Conservation (phyloP, 2,329 filamentous ascomycete species). For the Cryoendolithus antarcticus region DNA sequence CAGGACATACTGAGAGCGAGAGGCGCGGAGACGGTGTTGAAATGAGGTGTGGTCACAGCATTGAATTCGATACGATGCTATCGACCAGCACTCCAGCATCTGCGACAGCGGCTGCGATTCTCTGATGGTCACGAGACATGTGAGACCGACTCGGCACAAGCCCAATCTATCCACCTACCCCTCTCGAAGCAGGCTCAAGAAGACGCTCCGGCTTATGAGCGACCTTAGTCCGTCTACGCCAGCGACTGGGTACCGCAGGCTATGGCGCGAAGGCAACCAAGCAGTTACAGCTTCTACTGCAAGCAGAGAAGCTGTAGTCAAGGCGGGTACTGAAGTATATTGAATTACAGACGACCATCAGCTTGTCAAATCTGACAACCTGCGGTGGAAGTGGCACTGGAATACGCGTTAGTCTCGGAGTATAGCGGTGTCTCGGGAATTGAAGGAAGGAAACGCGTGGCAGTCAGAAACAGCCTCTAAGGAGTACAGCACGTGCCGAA, state of each 20-base stretch:
- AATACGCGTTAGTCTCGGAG: too few species aligned
- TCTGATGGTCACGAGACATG: conserved; percentile 29
- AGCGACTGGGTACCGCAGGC: conserved; percentile 19
- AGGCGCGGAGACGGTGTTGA: conserved; percentile 85
- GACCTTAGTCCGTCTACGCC: conserved; percentile 67
- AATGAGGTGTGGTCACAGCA: conserved; percentile 41
- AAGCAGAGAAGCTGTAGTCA: conserved; percentile 13
- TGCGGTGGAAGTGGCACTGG: too few species aligned
- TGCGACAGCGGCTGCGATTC: too few species aligned
- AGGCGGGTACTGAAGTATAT: conserved; percentile 7
- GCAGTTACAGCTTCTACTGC: conserved; percentile 19
- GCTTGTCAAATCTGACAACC: too few species aligned
- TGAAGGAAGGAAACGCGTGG: too few species aligned
- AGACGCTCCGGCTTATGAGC: conserved; percentile 99
- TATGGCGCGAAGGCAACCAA: conserved; percentile 10
- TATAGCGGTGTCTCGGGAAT: too few species aligned
- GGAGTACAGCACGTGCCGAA: too few species aligned
- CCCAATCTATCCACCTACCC: conserved; percentile 71
- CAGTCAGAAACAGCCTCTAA: too few species aligned
- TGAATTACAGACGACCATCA: too few species aligned
- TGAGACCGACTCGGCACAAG: conserved; percentile 85
- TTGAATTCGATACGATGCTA: too few species aligned
- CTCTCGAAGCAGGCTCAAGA: conserved; percentile 74
- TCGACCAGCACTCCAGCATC: too few species aligned
- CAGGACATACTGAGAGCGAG: conserved; percentile 84